Evolutionary conservation across 495 filamentous ascomycete genomes (phyloP), one percentile per base, ranked within the genome.

Genomic region (Penicillium nucicola): DNA sequence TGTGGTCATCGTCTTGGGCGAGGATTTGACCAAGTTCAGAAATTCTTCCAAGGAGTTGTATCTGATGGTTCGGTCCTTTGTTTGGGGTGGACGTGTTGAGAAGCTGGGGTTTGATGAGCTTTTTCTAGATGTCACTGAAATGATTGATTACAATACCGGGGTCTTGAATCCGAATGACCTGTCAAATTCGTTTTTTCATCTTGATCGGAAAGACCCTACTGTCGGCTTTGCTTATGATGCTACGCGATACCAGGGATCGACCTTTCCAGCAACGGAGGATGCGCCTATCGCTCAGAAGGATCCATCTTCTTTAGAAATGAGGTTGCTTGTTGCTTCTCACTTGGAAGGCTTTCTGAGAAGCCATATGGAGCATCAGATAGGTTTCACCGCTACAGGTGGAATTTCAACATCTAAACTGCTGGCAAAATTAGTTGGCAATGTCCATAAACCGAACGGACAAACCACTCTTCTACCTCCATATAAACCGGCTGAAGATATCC

Each of bases 101-200:
- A 79, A 84, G 17, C 72, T 97, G 8, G 92, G 92, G 0, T 87
- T 97, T 37, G 92, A 97, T 66, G 92, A 97, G 72, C 77, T 85
- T 8, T 89, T 79, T 52, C 68, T 87, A 57, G 91, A 97, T 57
- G 86, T 90, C 20, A 90, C 89, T 14, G 90, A 96, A 55, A 83
- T 96, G 53, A 72, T 96, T 35, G 77, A 84, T 30, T 92, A 90
- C 69, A 97, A 96, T 50, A 46, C 83, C 31, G 78, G 74, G 17
- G 61, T 90, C 11, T 64, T 95, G 14, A 96, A 95, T 58, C 60
- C 42, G 13, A 73, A 86, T 69, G 73, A 86, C 50, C 65, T 90
- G 40, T 48, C 40, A 0, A 62, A 81, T 50, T 88, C 90, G 0
- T 97, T 88, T 68, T 96, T 97, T 58, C 80, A 86, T 55, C 77